These are phyloP conservation scores for Boletus subparvulus DNA, from an alignment of 768 basidiomycete species.

Conservation along the genomic window DNA sequence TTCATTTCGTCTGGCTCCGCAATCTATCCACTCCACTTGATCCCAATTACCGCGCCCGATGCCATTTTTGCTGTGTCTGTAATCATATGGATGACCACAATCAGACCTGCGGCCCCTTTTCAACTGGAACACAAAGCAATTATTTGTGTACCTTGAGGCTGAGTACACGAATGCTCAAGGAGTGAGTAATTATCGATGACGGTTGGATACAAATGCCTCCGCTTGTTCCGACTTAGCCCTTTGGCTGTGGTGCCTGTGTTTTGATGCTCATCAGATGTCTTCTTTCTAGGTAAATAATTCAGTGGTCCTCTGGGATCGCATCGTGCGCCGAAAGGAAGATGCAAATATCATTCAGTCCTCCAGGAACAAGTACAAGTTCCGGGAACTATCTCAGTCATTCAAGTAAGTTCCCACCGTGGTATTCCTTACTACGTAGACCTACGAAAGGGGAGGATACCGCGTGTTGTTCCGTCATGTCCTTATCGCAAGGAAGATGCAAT, in stretches of 20 bases:
- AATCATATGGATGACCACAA: slow-evolving; percentile 1
- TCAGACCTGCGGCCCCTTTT: slow-evolving; percentile 82
- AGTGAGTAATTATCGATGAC: slow-evolving; percentile 44
- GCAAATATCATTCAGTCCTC: slow-evolving; percentile 51
- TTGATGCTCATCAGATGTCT: slow-evolving; percentile 10
- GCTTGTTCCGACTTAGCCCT: slow-evolving; percentile 17
- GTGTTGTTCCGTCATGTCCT: slow-evolving; percentile 19
- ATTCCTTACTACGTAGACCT: neutral
- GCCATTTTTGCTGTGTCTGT: neutral
- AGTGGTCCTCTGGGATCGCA: slow-evolving; percentile 91
- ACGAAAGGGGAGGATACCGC: slow-evolving; percentile 14
- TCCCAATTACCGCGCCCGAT: slow-evolving; percentile 17
- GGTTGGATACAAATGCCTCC: slow-evolving; percentile 2
- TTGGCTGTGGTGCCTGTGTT: slow-evolving; percentile 17
- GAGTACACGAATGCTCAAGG: slow-evolving; percentile 75
- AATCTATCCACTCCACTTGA: slow-evolving; percentile 9
- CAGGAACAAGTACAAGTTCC: slow-evolving; percentile 83
- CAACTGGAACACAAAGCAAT: slow-evolving; percentile 96
- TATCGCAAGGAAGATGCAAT: slow-evolving; percentile 10
- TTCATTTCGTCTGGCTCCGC: slow-evolving; percentile 25
- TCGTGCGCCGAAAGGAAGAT: slow-evolving; percentile 77
- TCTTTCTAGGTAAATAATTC: slow-evolving; percentile 59
- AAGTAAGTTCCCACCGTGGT: slow-evolving; percentile 48
- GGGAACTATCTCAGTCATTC: slow-evolving; percentile 72
- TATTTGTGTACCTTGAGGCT: slow-evolving; percentile 84